Conservation (phyloP, 176 grass and related monocot genomes). For the Oryza brachyantha region DNA sequence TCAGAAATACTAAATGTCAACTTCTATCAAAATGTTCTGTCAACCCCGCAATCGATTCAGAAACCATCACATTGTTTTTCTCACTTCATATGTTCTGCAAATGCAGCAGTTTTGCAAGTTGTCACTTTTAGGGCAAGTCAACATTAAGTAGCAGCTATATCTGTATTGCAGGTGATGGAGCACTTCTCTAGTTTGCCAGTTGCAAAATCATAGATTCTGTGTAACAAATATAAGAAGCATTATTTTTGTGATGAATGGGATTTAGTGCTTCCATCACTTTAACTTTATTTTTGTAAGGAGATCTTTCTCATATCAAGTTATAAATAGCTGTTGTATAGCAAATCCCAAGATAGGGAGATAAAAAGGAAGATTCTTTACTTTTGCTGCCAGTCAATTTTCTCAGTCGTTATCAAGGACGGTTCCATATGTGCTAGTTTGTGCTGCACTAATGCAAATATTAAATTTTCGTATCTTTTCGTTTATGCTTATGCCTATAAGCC, state of each 20-base stretch:
- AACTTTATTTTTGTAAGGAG: not conserved
- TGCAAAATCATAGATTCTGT: not conserved
- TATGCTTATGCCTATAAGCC: too few relatives aligned
- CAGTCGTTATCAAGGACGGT: not conserved
- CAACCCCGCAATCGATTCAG: not conserved
- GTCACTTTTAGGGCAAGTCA: not conserved
- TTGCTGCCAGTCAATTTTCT: not conserved
- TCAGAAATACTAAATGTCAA: not conserved
- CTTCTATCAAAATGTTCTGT: not conserved
- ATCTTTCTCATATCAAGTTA: not conserved
- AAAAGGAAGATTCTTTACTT: not conserved
- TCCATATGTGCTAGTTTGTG: not conserved
- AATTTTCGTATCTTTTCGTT: too few relatives aligned
- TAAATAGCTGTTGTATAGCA: not conserved
- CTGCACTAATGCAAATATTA: not conserved
- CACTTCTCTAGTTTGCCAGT: not conserved
- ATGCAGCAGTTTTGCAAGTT: not conserved
- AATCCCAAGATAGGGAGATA: too few relatives aligned
- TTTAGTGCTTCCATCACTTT: conserved; percentile 6
- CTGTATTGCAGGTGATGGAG: not conserved
- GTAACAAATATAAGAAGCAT: not conserved
- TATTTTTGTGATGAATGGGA: not conserved
- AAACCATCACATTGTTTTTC: not conserved
- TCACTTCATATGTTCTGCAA: not conserved
- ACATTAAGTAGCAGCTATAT: not conserved